Percentiles rank a stretch among this genome's conserved stretches.
Conservation (phyloP, 345 rosid species). For the Arabis hirsuta region DNA sequence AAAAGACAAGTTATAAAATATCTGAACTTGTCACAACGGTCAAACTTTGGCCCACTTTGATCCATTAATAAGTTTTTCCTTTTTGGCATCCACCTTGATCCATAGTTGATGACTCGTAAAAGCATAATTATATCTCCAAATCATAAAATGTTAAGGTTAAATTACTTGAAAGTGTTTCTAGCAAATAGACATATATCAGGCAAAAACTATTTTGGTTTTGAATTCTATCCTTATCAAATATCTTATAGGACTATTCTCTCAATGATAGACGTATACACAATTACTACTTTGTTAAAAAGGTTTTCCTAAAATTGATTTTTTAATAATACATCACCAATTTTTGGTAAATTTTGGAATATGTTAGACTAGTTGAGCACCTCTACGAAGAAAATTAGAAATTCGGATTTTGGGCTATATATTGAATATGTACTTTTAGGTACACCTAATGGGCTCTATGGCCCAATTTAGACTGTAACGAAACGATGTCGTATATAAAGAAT, state of each 20-base stretch:
- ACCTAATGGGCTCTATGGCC: constrained; percentile 14
- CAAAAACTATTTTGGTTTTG: too few species aligned
- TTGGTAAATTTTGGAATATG: too few species aligned
- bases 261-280: too few species aligned
- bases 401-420: neutral
- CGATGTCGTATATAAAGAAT: neutral
- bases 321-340: too few species aligned
- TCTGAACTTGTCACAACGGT: constrained; percentile 17
- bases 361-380: too few species aligned
- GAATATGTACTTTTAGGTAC: neutral
- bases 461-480: neutral
- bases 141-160: neutral
- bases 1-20: constrained; percentile 23
- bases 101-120: constrained; percentile 4
- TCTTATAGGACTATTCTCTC: too few species aligned
- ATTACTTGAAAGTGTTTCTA: constrained; percentile 1
- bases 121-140: constrained; percentile 6
- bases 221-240: too few species aligned
- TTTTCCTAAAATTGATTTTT: too few species aligned
- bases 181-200: neutral
- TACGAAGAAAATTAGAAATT: too few species aligned
- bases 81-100: constrained; percentile 29
- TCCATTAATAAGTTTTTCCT: neutral
- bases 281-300: too few species aligned
- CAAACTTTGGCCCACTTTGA: constrained; percentile 25